Base-by-base conservation (phyloP, 805 yeast species). In the Myxozyma sirexii region DNA sequence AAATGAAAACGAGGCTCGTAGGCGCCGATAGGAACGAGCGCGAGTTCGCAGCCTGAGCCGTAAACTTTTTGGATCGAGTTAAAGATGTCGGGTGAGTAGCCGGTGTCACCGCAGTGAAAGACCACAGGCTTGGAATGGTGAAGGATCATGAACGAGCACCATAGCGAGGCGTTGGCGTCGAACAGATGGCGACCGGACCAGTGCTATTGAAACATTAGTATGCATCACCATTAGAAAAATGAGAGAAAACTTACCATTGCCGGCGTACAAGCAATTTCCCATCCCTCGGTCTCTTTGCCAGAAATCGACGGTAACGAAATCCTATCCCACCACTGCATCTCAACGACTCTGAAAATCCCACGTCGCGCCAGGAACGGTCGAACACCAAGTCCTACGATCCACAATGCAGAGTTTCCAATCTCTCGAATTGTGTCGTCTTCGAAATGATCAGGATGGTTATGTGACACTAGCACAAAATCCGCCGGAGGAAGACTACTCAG, bases 1-100 rank as follows among this genome's bases (percentile, higher is more conserved):
- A 93, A 92, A 69, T 92, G 97, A 97, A 97, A 90, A 67, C 87
- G 83, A 0, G 98, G 98, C 67, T 92, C 87, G 72, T 93, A 93
- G 61, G 96, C 97, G 0, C 98, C 98, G 63, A 96, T 90, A 0
- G 98, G 98, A 15, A 93, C 74, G 73, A 93, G 79, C 0, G 92
- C 89, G 29, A 92, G 75, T 57, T 74, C 75, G 7, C 83, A 80
- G 0, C 85, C 84, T 1, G 68, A 52, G 0, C 96, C 96, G 69
- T 79, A 86, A 29, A 78, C 81, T 39, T 79, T 73, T 1, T 86
- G 83, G 27, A 93, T 86, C n/a, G 83, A 77, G 13, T 77, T 75
- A 72, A 89, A 92, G 50, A 93, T 73, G 31, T 84, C 96, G 35
- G 79, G 68, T n/a, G 86, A 84, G 71, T 89, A 93, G 0, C 98